phyloP scores from a whole-genome alignment of 2,329 filamentous ascomycete genomes.

The Lasiodiplodia gonubiensis region DNA sequence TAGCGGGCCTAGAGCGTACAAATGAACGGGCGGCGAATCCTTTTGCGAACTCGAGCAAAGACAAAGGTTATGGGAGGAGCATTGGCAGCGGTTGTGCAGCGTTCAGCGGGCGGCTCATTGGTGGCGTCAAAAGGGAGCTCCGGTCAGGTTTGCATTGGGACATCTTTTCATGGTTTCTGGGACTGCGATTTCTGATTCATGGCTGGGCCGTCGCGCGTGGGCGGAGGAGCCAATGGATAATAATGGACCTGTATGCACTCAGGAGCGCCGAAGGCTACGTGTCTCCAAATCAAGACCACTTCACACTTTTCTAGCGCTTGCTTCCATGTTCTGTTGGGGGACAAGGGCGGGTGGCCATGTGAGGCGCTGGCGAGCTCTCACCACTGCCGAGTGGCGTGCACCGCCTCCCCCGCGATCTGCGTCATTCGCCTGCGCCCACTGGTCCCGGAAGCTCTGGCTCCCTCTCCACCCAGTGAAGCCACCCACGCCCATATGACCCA shows the following conservation, averaged over 20 bases:
- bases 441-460: conserved; percentile 1
- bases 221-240: not conserved
- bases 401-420: conserved; percentile 17
- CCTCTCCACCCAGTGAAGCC: conserved; percentile 3
- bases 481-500: conserved; percentile 22
- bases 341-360: not conserved
- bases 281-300: conserved; percentile 2
- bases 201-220: conserved; percentile 10
- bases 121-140: conserved; percentile 24
- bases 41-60: conserved; percentile 11
- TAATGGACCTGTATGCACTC: conserved; percentile 18
- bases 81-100: conserved; percentile 21
- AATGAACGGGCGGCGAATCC: not conserved
- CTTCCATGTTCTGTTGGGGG: not conserved
- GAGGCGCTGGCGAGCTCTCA: not conserved
- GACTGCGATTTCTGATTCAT: conserved; percentile 14
- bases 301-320: not conserved
- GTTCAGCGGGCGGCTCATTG: conserved; percentile 27
- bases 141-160: conserved; percentile 8
- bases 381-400: conserved; percentile 1
- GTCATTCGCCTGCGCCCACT: conserved; percentile 13
- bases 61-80: not conserved
- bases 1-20: conserved; percentile 28
- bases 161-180: conserved; percentile 21
- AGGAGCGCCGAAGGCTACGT: not conserved